Evolutionary conservation across 805 yeast species (phyloP).

Genomic region (Scheffersomyces amazonensis): DNA sequence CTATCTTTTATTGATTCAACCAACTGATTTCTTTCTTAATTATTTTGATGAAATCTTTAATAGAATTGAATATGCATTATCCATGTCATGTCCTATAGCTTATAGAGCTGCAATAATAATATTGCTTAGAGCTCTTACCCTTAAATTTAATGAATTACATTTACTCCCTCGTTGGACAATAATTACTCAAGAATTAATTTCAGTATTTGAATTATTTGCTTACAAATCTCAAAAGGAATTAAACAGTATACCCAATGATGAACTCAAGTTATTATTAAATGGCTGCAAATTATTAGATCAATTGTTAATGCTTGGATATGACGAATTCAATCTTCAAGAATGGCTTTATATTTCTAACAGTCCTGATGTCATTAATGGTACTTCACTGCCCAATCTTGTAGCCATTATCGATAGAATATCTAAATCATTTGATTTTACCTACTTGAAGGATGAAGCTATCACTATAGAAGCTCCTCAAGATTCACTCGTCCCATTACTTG

Average conservation of each 20-base stretch:
- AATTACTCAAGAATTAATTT: constrained; percentile 59
- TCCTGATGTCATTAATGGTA: constrained; percentile 52
- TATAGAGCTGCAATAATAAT: constrained; percentile 46
- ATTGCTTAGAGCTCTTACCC: constrained; percentile 61
- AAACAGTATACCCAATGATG: constrained; percentile 28
- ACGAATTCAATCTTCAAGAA: constrained; percentile 73
- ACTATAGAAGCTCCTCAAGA: constrained; percentile 31
- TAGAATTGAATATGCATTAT: constrained; percentile 29
- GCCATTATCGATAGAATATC: constrained; percentile 52
- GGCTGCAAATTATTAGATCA: constrained; percentile 81
- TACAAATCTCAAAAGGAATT: constrained; percentile 20
- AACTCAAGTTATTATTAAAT: constrained; percentile 44
- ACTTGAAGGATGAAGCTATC: constrained; percentile 34
- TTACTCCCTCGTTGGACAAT: constrained; percentile 68
- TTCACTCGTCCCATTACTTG: constrained; percentile 42
- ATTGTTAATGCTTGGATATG: constrained; percentile 62
- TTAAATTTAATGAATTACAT: constrained; percentile 63
- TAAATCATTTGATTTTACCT: constrained; percentile 24
- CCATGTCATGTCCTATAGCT: constrained; percentile 27
- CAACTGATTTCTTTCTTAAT: constrained; percentile 52
- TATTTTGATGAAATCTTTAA: constrained; percentile 47
- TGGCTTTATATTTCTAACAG: constrained; percentile 84
- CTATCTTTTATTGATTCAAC: constrained; percentile 60
- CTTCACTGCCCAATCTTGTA: constrained; percentile 13
- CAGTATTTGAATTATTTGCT: constrained; percentile 41